A percentile compares a stretch with the other conserved stretches of the same genome.
phyloP scores from a whole-genome alignment of 139 green algal species.

The Picochlorum sp. region DNA sequence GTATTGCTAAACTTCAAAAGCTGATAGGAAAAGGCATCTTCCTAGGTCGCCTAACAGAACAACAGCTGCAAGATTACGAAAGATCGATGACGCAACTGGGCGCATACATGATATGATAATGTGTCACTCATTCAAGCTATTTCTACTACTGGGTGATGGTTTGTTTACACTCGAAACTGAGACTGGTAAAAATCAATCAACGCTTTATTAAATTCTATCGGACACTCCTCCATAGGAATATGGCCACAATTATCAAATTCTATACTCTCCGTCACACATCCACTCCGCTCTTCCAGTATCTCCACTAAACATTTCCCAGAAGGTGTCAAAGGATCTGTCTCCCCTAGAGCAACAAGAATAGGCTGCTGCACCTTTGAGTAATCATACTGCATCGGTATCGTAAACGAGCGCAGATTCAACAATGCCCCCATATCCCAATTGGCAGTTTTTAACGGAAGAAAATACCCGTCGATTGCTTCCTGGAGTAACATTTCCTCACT shows the following conservation, averaged over 20 bases:
- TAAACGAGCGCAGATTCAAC: constrained; percentile 35
- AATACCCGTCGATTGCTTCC: constrained; percentile 50
- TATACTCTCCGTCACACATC: not conserved
- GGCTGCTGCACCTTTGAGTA: constrained; percentile 5
- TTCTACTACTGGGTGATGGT: not conserved
- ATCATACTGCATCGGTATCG: constrained; percentile 15
- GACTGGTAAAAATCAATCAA: constrained; percentile 18
- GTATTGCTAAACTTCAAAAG: constrained; percentile 47
- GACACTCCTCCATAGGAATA: constrained; percentile 23
- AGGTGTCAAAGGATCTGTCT: constrained; percentile 7
- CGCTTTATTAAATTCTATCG: constrained; percentile 7
- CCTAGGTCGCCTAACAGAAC: constrained; percentile 42
- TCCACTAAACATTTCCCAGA: constrained; percentile 6
- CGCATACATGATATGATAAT: too few relatives aligned
- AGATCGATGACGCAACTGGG: too few relatives aligned
- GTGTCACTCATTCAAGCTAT: too few relatives aligned
- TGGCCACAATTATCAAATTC: constrained; percentile 14
- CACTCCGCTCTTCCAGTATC: constrained; percentile 1
- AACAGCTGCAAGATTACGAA: constrained; percentile 21
- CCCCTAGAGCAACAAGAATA: constrained; percentile 17
- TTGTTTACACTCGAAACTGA: not conserved
- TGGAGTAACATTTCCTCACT: constrained; percentile 4
- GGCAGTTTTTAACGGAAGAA: constrained; percentile 38
- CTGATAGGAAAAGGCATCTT: constrained; percentile 56
- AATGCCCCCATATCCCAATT: constrained; percentile 55